Percentiles rank a stretch among this genome's conserved stretches.
Evolutionary conservation across 495 filamentous ascomycete species (phyloP).

Genomic region (Penicillium alfredii): DNA sequence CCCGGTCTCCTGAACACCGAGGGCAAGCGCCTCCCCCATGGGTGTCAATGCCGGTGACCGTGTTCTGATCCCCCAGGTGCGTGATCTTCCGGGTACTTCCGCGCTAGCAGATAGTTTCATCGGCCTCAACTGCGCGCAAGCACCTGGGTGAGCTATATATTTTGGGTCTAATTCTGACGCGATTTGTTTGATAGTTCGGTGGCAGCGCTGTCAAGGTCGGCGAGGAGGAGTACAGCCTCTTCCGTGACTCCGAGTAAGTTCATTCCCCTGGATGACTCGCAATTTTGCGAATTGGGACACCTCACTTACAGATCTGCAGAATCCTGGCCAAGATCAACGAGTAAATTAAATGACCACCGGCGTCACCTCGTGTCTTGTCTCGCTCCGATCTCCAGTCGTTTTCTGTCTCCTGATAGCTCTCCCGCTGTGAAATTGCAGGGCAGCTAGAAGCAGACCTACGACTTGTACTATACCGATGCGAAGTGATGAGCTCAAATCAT

Average conservation of each 20-base stretch:
- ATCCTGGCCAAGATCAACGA: slow-evolving; percentile 87
- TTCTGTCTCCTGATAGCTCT: neutral
- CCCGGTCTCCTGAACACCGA: slow-evolving; percentile 82
- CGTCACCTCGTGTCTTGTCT: slow-evolving; percentile 17
- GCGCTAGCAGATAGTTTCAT: too few species aligned
- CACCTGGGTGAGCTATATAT: too few species aligned
- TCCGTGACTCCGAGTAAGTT: slow-evolving; percentile 93
- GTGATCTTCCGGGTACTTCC: slow-evolving; percentile 21
- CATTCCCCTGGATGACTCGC: neutral
- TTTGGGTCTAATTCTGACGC: slow-evolving; percentile 10
- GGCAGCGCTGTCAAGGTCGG: slow-evolving; percentile 95
- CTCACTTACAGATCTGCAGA: slow-evolving; percentile 41
- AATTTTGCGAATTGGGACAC: neutral
- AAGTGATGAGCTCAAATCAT: slow-evolving; percentile 29
- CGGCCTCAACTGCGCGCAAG: neutral
- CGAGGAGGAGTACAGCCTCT: slow-evolving; percentile 92
- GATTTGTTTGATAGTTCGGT: slow-evolving; percentile 64
- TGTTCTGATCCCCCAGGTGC: slow-evolving; percentile 94
- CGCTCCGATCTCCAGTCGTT: slow-evolving; percentile 9
- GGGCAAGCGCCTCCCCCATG: slow-evolving; percentile 75
- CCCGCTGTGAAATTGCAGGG: slow-evolving; percentile 13
- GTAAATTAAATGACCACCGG: slow-evolving; percentile 37
- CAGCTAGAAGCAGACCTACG: slow-evolving; percentile 6
- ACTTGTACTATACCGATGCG: slow-evolving; percentile 38
- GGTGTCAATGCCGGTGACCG: slow-evolving; percentile 80